Conservation (phyloP, 2,329 filamentous ascomycete genomes). For the Aspergillus fischeri region DNA sequence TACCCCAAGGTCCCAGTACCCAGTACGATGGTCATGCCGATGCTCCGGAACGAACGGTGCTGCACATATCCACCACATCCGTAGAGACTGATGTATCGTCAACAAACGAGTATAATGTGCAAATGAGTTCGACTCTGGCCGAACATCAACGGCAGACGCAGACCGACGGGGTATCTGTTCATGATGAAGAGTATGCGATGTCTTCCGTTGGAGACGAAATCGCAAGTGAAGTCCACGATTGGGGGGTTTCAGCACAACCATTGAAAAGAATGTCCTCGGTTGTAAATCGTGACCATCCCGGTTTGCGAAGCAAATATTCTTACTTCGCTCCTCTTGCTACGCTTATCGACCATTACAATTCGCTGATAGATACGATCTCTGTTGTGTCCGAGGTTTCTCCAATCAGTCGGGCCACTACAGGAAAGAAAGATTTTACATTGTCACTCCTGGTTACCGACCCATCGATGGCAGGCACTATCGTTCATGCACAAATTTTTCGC, state of each 20-base stretch:
- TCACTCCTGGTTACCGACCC: conserved; percentile 43
- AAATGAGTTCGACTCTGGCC: background rate
- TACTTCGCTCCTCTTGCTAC: conserved; percentile 43
- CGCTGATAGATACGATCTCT: conserved; percentile 40
- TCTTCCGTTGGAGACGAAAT: conserved; percentile 3
- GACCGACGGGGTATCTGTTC: background rate
- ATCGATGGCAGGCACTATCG: conserved; percentile 36
- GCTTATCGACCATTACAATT: conserved; percentile 40
- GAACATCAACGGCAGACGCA: conserved; percentile 2
- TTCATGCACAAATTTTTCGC: conserved; percentile 42
- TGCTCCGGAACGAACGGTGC: background rate
- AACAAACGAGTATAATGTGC: background rate
- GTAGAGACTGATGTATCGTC: background rate
- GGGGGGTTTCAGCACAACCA: conserved; percentile 3
- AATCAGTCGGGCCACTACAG: conserved; percentile 31
- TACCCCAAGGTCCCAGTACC: background rate
- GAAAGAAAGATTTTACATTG: conserved; percentile 38
- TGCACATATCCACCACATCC: background rate
- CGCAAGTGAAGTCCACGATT: conserved; percentile 7
- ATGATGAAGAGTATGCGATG: background rate
- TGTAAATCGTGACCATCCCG: conserved; percentile 28
- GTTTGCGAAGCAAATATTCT: conserved; percentile 38
- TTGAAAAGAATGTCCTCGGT: conserved; percentile 5
- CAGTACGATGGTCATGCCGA: background rate
- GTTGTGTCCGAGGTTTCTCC: conserved; percentile 33